These are phyloP conservation scores for Chaetothyriales sp. DNA, from an alignment of 2,329 filamentous ascomycete genomes.

Conservation along the genomic window DNA sequence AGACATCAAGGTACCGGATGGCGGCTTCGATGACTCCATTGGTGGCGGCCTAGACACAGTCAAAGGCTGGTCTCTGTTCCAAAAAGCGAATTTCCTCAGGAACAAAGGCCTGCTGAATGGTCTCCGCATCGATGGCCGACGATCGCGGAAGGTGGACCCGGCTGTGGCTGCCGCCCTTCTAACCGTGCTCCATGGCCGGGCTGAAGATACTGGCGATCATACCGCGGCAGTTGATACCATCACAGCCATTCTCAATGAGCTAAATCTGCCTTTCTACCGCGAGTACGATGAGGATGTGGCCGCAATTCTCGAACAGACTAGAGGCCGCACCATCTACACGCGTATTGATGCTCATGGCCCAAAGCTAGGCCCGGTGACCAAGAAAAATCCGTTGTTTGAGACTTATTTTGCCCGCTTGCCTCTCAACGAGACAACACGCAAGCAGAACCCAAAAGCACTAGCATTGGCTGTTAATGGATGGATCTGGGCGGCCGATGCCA, in stretches of 20 bases:
- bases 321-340: slow-evolving; percentile 88
- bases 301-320: slow-evolving; percentile 78
- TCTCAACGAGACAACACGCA: slow-evolving; percentile 58
- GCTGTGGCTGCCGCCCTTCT: slow-evolving; percentile 53
- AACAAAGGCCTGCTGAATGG: slow-evolving; percentile 55
- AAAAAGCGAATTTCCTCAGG: slow-evolving; percentile 46
- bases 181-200: slow-evolving; percentile 53
- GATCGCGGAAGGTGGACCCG: slow-evolving; percentile 56
- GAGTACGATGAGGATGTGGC: slow-evolving; percentile 77
- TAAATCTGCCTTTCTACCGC: slow-evolving; percentile 77
- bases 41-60: slow-evolving; percentile 38
- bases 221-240: slow-evolving; percentile 37
- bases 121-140: slow-evolving; percentile 66
- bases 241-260: slow-evolving; percentile 55
- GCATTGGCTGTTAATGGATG: slow-evolving; percentile 91
- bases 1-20: slow-evolving; percentile 39
- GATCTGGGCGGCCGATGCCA: slow-evolving; percentile 95
- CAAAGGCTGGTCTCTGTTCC: slow-evolving; percentile 39
- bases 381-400: slow-evolving; percentile 71
- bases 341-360: slow-evolving; percentile 86
- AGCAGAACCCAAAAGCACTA: slow-evolving; percentile 60
- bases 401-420: slow-evolving; percentile 87
- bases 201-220: slow-evolving; percentile 34
- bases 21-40: slow-evolving; percentile 31
- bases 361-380: slow-evolving; percentile 63